phyloP scores from a whole-genome alignment of 1,139 yeast genomes.

The Suhomyces chickasaworum region DNA sequence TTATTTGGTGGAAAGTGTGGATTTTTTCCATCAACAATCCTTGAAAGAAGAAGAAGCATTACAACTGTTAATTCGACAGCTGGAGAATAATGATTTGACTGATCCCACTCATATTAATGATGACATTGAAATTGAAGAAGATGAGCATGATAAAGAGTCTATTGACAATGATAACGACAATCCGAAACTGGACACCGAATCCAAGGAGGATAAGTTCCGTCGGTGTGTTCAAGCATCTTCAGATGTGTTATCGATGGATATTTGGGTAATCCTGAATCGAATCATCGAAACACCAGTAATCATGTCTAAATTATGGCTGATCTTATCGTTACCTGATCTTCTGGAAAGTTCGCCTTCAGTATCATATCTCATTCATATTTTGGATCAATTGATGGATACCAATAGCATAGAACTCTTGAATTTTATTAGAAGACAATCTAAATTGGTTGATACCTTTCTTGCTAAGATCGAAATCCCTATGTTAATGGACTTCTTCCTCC shows the following conservation, averaged over 20 bases:
- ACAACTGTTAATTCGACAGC: constrained; percentile 12
- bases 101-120: not conserved
- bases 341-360: constrained; percentile 45
- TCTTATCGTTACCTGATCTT: constrained; percentile 38
- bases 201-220: constrained; percentile 38
- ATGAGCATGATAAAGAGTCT: constrained; percentile 15
- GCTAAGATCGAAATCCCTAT: constrained; percentile 60
- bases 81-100: constrained; percentile 5
- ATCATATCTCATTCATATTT: constrained; percentile 42
- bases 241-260: constrained; percentile 44
- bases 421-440: constrained; percentile 52
- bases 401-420: constrained; percentile 53
- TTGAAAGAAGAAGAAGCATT: constrained; percentile 27
- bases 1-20: constrained; percentile 38
- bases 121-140: constrained; percentile 14
- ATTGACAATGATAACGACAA: constrained; percentile 16
- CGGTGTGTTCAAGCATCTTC: constrained; percentile 47
- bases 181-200: constrained; percentile 8
- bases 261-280: constrained; percentile 49
- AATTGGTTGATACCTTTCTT: constrained; percentile 56
- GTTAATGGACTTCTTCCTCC: constrained; percentile 55
- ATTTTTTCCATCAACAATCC: constrained; percentile 35
- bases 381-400: constrained; percentile 50
- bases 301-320: constrained; percentile 48
- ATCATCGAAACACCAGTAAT: constrained; percentile 47